A percentile compares a stretch with the other conserved stretches of the same genome.
Evolutionary conservation across 1,284 basidiomycete species (phyloP).

Genomic region (Boletellus dicymbophilus): DNA sequence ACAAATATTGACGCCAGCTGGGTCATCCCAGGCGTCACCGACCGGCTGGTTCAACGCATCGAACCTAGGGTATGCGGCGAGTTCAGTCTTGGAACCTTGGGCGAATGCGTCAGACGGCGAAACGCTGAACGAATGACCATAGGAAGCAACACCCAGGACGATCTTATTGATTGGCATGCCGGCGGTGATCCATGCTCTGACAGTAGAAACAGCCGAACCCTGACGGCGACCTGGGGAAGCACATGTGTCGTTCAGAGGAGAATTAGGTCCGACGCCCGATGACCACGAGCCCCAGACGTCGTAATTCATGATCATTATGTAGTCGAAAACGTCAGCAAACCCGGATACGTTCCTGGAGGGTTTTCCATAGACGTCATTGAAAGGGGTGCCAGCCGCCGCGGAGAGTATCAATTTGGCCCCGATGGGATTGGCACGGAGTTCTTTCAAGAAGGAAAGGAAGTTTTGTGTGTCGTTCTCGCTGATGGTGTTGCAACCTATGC

Average conservation of each 20-base stretch:
- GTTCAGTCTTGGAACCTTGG: conserved; percentile 16
- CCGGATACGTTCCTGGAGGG: conserved; percentile 56
- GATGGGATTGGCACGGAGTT: conserved; percentile 45
- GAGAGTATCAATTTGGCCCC: conserved; percentile 51
- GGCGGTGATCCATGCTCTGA: conserved; percentile 61
- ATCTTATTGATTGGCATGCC: conserved; percentile 66
- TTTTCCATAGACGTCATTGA: conserved; percentile 48
- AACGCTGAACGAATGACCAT: conserved; percentile 50
- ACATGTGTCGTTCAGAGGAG: conserved; percentile 66
- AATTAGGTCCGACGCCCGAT: conserved; percentile 58
- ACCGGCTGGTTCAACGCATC: conserved; percentile 36
- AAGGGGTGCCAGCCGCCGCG: conserved; percentile 60
- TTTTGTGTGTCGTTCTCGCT: conserved; percentile 44
- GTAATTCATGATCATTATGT: conserved; percentile 75
- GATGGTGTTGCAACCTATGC: conserved; percentile 47
- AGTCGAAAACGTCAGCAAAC: conserved; percentile 49
- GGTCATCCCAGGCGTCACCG: conserved; percentile 45
- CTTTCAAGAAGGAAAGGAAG: conserved; percentile 48
- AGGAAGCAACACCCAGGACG: conserved; percentile 64
- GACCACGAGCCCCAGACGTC: conserved; percentile 66
- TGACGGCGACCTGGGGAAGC: conserved; percentile 49
- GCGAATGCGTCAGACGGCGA: conserved; percentile 31
- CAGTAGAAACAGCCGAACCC: conserved; percentile 66
- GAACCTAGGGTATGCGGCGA: conserved; percentile 42
- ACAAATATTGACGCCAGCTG: conserved; percentile 38